Evolutionary conservation across 768 basidiomycete species (phyloP).

Genomic region (Suillus clintonianus): DNA sequence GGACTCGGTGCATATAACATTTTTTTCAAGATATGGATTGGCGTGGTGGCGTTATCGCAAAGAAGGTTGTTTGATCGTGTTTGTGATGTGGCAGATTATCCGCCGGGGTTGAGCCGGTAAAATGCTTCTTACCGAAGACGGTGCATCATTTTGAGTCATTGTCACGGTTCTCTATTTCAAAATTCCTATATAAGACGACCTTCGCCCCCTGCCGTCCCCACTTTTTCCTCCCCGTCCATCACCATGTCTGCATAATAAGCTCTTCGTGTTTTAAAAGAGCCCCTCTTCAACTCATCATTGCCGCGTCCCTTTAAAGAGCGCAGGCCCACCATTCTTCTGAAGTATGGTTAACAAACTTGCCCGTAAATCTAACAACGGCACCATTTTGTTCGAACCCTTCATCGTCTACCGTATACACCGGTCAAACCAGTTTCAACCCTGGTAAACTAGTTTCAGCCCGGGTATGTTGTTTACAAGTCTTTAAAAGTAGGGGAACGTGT

Average conservation of each 20-base stretch:
- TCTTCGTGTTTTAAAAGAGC: slow-evolving; percentile 11
- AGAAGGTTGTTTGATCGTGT: slow-evolving; percentile 21
- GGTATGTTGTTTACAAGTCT: slow-evolving; percentile 18
- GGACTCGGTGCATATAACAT: slow-evolving; percentile 9
- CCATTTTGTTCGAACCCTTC: slow-evolving; percentile 84
- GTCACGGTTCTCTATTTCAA: slow-evolving; percentile 27
- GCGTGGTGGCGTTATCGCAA: slow-evolving; percentile 21
- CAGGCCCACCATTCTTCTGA: slow-evolving; percentile 32
- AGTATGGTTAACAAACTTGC: slow-evolving; percentile 85
- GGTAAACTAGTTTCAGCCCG: slow-evolving; percentile 13
- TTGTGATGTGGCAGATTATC: slow-evolving; percentile 14
- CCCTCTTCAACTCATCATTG: slow-evolving; percentile 14
- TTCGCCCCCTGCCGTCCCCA: slow-evolving; percentile 20
- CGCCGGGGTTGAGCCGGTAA: slow-evolving; percentile 15
- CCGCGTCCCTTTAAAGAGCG: slow-evolving; percentile 26
- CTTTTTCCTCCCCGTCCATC: slow-evolving; percentile 28
- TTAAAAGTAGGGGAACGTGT: not conserved
- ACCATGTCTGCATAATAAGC: slow-evolving; percentile 41
- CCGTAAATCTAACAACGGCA: slow-evolving; percentile 82
- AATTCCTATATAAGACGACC: slow-evolving; percentile 48
- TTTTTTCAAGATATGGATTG: slow-evolving; percentile 4
- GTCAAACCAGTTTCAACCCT: slow-evolving; percentile 30
- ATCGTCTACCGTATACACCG: slow-evolving; percentile 86
- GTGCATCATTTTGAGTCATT: slow-evolving; percentile 35
- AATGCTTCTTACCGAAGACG: slow-evolving; percentile 28